Base-by-base conservation (phyloP, 768 basidiomycete genomes). In the Porpolomopsis calyptriformis region DNA sequence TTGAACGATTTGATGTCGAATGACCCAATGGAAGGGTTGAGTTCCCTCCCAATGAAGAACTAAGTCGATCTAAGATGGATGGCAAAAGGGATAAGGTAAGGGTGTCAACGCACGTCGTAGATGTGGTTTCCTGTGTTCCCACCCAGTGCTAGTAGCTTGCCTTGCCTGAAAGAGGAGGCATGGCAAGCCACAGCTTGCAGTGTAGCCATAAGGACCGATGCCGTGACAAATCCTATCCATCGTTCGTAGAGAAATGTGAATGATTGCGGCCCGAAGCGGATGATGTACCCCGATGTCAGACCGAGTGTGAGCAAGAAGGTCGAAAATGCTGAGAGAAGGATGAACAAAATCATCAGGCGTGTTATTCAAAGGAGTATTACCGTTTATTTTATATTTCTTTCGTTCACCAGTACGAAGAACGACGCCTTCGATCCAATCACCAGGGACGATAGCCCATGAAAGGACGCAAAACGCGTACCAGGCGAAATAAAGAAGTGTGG, bases 1-100 rank as follows among this genome's bases (percentile, higher is more conserved):
- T 81, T 93, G 68, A 72, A 84, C 56, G 76, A 86, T 57, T 68
- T 81, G 65, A 70, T 67, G 59, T 70, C 80, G 53, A 71, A 73
- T 44, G 65, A 91, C 33, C 85, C 82, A 46, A 90, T 76, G 1
- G 80, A 77, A 0, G 96, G 96, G 64, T 98, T 98, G 47, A 99
- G 68, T 57, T 89, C 85, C 42, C 92, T 85, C n/a, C 92, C 91
- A 51, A 94, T 92, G 66, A 76, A 94, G 66, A 86, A 93, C 89
- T 93, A 50, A n/a, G 2, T 18, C 24, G 10, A 35, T 23, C 14
- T n/a, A 43, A 34, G 47, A 11, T 55, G 52, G 16, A 12, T 12
- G 44, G 22, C 24, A 10, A 19, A 40, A 40, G 27, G 18, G 7
- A 20, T 36, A 33, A 42, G 18, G 14, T 27, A 27, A 39, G 4